Evolutionary conservation across 345 rosid species (phyloP), one percentile per base, ranked within the genome.

Genomic region (Acer negundo): DNA sequence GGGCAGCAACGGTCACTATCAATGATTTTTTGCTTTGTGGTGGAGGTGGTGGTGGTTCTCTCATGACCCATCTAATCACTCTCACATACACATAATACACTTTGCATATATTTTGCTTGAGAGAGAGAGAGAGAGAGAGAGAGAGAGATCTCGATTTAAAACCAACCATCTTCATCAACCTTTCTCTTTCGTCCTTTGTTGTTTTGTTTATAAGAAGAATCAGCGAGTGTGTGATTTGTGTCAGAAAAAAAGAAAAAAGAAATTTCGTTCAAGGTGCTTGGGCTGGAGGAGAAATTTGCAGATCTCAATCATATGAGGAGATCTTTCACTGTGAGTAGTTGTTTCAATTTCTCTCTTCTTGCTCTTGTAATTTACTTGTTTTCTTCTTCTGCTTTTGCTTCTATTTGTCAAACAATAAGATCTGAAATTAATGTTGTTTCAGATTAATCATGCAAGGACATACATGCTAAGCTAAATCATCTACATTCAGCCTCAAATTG

Each of bases 231-330:
- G 28, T 73, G 64, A 13, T 46, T 72, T 53, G n/a, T 53, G 62
- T 35, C 38, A 35, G 4, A 35, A 35, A 35, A 31, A 31, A 31
- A 28, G 2, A 0, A 31, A 31, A 4, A 31, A 35, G 35, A 31
- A 31, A 31, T 31, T 35, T 35, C 38, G 38, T 63, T 69, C 31
- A 12, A 12, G 67, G 75, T 62, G 71, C 64, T 79, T 83, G 70
- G 72, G 81, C 76, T 83, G 73, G 55, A 82, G 74, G 79, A 80
- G 77, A 77, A 81, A 65, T 81, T 79, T 46, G 80, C 87, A 80
- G 92, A 89, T 90, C 91, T 77, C 87, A 80, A 81, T 90, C 95
- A 83, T 89, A 95, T 93, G 98, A 93, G 83, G 99, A 91, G 80
- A 89, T 87, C 89, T 85, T 88, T 87, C 81, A 79, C 82, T 88